Evolutionary conservation across 208 protist species (phyloP).

Genomic region (Novymonas esmeraldas): DNA sequence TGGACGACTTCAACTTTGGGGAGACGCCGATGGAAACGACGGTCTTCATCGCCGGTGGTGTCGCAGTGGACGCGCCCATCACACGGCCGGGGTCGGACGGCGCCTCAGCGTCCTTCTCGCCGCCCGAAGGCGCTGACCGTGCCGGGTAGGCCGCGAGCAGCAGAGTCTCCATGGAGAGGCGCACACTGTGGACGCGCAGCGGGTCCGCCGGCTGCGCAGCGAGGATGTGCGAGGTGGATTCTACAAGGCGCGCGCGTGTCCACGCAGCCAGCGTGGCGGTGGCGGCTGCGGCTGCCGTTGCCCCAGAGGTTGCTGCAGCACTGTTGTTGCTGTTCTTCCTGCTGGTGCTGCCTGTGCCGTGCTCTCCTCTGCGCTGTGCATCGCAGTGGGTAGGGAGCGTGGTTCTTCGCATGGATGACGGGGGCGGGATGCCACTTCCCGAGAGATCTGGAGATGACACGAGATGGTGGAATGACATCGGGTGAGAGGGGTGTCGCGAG

Average conservation of each 20-base stretch:
- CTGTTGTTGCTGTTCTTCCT: constrained; percentile 1
- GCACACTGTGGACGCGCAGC: constrained; percentile 26
- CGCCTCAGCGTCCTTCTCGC: constrained; percentile 15
- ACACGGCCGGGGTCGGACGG: background rate
- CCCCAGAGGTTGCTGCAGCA: background rate
- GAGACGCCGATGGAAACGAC: background rate
- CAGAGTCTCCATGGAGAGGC: constrained; percentile 34
- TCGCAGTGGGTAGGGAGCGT: constrained; percentile 4
- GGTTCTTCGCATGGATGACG: constrained; percentile 11
- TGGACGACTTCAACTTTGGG: background rate
- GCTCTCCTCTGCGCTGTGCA: background rate
- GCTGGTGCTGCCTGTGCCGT: background rate
- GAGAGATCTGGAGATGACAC: no score
- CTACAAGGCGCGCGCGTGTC: constrained; percentile 28
- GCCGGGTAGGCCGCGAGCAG: constrained; percentile 22
- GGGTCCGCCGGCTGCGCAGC: constrained; percentile 40
- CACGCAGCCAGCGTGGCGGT: constrained; percentile 27
- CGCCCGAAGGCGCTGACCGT: background rate
- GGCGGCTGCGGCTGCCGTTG: background rate
- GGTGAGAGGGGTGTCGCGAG: no score
- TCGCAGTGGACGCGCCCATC: background rate
- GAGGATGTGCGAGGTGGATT: constrained; percentile 31
- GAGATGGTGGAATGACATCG: no score
- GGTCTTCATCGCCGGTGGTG: background rate
- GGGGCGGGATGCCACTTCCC: no score